Evolutionary conservation across 495 filamentous ascomycete species (phyloP), one percentile per base, ranked within the genome.

Genomic region (Penicillium alfredii): DNA sequence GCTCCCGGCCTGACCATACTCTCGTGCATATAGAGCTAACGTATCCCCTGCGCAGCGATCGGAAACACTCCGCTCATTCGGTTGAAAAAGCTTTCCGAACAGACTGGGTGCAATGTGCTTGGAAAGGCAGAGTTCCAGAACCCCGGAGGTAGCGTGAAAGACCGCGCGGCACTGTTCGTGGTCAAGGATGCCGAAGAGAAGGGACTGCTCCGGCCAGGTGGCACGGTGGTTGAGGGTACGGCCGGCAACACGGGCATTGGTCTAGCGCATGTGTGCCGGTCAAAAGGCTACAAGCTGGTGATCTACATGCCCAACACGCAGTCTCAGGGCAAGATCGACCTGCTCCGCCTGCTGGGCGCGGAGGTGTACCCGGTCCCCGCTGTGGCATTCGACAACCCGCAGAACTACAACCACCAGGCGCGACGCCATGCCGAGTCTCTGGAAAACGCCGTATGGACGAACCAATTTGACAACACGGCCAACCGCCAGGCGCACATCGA

Each of bases 241-340:
- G 92, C 92, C 2, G 92, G 92, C 21, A 98, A 98, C 69, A 98
- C 92, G 8, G 92, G 92, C 27, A 98, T 98, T 64, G 92, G 92
- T 4, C 80, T 98, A 10, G 92, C 92, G 27, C 92, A 98, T 63
- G 92, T 98, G 15, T 98, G 92, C 61, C 80, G 92, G 27, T 84
- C 82, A 16, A 86, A 84, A 55, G 93, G 92, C 16, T 97, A 98
- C 74, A 78, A 82, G 55, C 77, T 94, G 13, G 88, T 96, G 35
- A 98, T 98, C 55, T 98, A 97, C 74, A 98, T 98, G 92, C 92
- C 92, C 49, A 81, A 98, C 70, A 97, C 92, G 25, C 92, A 98
- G 64, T 94, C 88, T 26, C 92, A 94, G 60, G 92, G 90, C 50
- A 98, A 98, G 70, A 82, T 98, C 55, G 93, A 98, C 61, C 72